Base-by-base conservation (phyloP, 345 rosid genomes). In the Pugionium dolabratum region DNA sequence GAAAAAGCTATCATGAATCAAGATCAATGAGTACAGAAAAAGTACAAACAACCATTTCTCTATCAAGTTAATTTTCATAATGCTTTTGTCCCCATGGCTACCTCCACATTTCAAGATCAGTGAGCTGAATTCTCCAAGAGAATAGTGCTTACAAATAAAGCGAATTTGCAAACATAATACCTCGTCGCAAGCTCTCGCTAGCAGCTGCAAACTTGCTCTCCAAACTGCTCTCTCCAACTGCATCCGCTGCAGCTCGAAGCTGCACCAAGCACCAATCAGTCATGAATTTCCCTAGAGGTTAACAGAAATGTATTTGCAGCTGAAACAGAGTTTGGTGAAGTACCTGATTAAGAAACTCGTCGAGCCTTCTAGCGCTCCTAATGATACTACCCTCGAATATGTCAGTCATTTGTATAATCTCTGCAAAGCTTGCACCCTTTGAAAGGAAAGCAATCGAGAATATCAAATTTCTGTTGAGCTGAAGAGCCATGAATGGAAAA, bases 351-450 rank as follows among this genome's bases (percentile, higher is more conserved):
- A 95, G 59, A 81, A 95, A 95, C 77, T 95, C 99, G 46, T 88
- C 99, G 2, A 91, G 91, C 75, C 96, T 82, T 81, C 99, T 83
- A 45, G 91, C 91, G 71, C 96, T 95, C 69, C 96, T 83, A 54
- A 91, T 86, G 66, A 95, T 84, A 66, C 99, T 95, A 48, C 99
- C 99, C 78, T 95, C 97, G 73, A 95, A 95, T 67, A 91, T 91
- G 78, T 91, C 96, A 9, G 99, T 95, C 97, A 85, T 91, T 67
- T 85, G 91, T 70, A 91, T 91, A 36, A 95, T 84, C 70, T 95
- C 99, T 27, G 89, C 86, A 81, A 95, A 91, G 71, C 72, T 91
- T 51, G 96, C 84, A 35, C 96, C 97, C 99, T 91, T 40, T 34
- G 48, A 48, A 70, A 46, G 50, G 77, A 68, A 67, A 74, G 29